Evolutionary conservation across 2,329 filamentous ascomycete species (phyloP).

Genomic region (Trichocomaceae sp.): DNA sequence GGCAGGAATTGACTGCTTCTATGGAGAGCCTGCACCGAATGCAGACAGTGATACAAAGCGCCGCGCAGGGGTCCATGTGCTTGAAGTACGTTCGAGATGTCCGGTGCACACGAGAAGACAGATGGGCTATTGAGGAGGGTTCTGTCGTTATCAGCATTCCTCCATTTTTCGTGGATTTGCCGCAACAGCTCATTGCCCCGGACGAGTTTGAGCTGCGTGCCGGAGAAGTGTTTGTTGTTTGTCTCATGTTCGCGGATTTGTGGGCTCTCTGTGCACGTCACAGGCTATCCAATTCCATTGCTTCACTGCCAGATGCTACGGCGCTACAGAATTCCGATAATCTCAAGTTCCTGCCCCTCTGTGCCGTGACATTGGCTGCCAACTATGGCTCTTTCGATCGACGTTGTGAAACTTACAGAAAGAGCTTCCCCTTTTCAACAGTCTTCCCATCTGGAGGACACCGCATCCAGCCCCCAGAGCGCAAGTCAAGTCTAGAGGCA

Average conservation of each 20-base stretch:
- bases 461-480: constrained; percentile 22
- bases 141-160: constrained; percentile 25
- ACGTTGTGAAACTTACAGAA: constrained; percentile 15
- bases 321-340: constrained; percentile 10
- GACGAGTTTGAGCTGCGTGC: constrained; percentile 25
- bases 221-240: constrained; percentile 27
- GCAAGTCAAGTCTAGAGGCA: constrained; percentile 22
- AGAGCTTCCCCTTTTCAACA: not conserved
- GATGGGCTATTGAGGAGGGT: constrained; percentile 25
- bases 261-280: constrained; percentile 29
- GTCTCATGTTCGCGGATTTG: constrained; percentile 27
- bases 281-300: constrained; percentile 16
- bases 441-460: constrained; percentile 23
- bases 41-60: constrained; percentile 16
- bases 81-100: constrained; percentile 23
- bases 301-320: constrained; percentile 1
- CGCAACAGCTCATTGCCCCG: constrained; percentile 11
- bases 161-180: constrained; percentile 19
- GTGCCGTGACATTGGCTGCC: constrained; percentile 26
- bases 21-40: constrained; percentile 6
- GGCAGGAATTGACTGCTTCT: not conserved
- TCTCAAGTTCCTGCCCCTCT: constrained; percentile 28
- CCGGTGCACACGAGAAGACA: constrained; percentile 18
- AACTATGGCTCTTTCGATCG: constrained; percentile 24
- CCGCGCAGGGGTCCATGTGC: constrained; percentile 17